Percentiles rank a stretch among this genome's conserved stretches.
phyloP scores from a whole-genome alignment of 768 basidiomycete genomes.

The Lactifluus echinatus region DNA sequence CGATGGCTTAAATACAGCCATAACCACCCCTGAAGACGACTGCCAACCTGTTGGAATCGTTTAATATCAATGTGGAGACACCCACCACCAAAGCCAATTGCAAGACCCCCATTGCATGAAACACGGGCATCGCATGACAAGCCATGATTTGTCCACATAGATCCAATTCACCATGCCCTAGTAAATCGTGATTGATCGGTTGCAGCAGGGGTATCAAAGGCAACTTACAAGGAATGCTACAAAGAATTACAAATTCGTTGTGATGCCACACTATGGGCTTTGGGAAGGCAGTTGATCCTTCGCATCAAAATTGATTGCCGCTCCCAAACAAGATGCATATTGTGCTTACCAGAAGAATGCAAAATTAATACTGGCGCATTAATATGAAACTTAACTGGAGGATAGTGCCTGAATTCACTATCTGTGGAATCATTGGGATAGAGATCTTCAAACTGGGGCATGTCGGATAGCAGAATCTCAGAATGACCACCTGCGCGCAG shows the following conservation, averaged over 20 bases:
- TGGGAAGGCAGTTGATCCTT: conserved; percentile 26
- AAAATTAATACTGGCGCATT: conserved; percentile 22
- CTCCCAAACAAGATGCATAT: not conserved
- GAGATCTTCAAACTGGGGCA: conserved; percentile 24
- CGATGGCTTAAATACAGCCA: conserved; percentile 27
- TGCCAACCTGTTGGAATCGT: conserved; percentile 10
- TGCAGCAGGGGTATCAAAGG: not conserved
- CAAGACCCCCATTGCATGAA: conserved; percentile 28
- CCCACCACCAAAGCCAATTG: conserved; percentile 23
- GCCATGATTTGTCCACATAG: conserved; percentile 23
- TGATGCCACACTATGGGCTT: conserved; percentile 25
- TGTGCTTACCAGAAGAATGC: conserved; percentile 25
- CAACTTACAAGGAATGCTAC: conserved; percentile 14
- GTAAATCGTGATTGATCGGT: not conserved
- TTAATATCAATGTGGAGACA: not conserved
- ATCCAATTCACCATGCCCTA: conserved; percentile 22
- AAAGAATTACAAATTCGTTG: conserved; percentile 6
- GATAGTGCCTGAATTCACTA: conserved; percentile 12
- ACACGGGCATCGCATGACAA: conserved; percentile 27
- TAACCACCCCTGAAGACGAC: conserved; percentile 24
- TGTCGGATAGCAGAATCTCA: conserved; percentile 3
- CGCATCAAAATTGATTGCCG: not conserved
- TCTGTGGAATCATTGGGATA: conserved; percentile 9
- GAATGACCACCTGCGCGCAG: conserved; percentile 1
- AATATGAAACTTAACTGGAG: conserved; percentile 11